Conservation (phyloP, 305 asterid species). For the Fraxinus albicans region DNA sequence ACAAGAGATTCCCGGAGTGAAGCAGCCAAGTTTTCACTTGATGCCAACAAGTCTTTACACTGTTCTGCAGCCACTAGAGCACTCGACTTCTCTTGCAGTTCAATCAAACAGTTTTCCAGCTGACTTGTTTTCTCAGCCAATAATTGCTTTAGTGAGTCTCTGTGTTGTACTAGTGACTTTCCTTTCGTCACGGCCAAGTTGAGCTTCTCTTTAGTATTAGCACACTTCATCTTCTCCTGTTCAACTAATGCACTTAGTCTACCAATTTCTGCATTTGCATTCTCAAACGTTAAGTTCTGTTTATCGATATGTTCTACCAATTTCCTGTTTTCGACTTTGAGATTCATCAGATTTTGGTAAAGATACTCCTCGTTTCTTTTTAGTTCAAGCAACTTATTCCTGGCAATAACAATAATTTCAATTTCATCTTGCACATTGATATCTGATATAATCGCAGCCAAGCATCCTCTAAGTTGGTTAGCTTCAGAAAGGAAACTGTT, state of each 20-base stretch:
- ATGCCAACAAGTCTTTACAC: conserved; percentile 49
- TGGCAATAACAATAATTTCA: conserved; percentile 47
- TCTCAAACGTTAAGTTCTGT: conserved; percentile 52
- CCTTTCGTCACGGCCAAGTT: conserved; percentile 98
- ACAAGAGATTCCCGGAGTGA: conserved; percentile 67
- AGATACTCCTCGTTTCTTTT: conserved; percentile 55
- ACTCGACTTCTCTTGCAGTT: conserved; percentile 72
- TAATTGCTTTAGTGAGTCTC: conserved; percentile 80
- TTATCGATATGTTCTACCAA: conserved; percentile 63
- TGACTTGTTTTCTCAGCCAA: conserved; percentile 75
- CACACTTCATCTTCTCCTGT: conserved; percentile 68
- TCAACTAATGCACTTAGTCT: conserved; percentile 71
- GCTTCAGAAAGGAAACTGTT: conserved; percentile 53
- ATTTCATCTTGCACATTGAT: conserved; percentile 46
- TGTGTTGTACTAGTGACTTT: conserved; percentile 90
- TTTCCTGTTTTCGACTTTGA: conserved; percentile 53
- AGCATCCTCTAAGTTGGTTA: conserved; percentile 52
- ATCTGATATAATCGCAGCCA: conserved; percentile 53
- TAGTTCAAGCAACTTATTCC: conserved; percentile 52
- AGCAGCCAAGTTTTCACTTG: conserved; percentile 49
- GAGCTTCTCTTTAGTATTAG: conserved; percentile 93
- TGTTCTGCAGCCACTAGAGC: conserved; percentile 68
- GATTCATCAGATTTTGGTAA: conserved; percentile 46
- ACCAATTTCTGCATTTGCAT: conserved; percentile 54
- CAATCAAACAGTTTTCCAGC: conserved; percentile 55